Conservation (phyloP, 108 stramenopile genomes). For the Nannochloropsis gaditana region DNA sequence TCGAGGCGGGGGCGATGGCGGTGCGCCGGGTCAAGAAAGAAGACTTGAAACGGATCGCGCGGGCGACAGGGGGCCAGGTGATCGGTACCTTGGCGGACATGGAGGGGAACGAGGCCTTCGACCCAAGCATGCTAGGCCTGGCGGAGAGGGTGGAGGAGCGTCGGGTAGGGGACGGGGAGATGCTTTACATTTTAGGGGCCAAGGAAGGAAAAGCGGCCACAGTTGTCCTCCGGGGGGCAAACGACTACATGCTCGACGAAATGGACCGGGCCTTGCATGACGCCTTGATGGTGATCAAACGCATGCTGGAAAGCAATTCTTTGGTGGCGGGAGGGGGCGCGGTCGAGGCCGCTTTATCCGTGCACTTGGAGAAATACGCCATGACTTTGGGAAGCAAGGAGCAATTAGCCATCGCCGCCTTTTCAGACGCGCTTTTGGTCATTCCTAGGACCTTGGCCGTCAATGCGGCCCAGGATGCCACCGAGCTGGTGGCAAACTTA, state of each 20-base stretch:
- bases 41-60: constrained; percentile 94
- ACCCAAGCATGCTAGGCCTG: constrained; percentile 71
- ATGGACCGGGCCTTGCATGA: constrained; percentile 98
- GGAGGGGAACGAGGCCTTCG: constrained; percentile 94
- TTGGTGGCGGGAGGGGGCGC: constrained; percentile 97
- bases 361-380: constrained; percentile 90
- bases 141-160: constrained; percentile 81
- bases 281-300: constrained; percentile 90
- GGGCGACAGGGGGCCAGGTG: constrained; percentile 81
- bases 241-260: constrained; percentile 99
- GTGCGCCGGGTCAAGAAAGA: constrained; percentile 89
- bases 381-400: constrained; percentile 84
- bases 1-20: constrained; percentile 92
- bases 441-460: constrained; percentile 95
- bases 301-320: constrained; percentile 92
- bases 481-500: constrained; percentile 91
- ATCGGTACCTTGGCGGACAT: constrained; percentile 97
- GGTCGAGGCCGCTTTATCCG: constrained; percentile 87
- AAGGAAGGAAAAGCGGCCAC: constrained; percentile 82
- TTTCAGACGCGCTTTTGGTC: constrained; percentile 95
- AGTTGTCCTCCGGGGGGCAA: constrained; percentile 95
- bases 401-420: constrained; percentile 95
- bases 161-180: constrained; percentile 93
- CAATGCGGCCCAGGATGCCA: constrained; percentile 96
- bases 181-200: constrained; percentile 80